Base-by-base conservation (phyloP, 805 yeast species). In the Ogataea zsoltii region DNA sequence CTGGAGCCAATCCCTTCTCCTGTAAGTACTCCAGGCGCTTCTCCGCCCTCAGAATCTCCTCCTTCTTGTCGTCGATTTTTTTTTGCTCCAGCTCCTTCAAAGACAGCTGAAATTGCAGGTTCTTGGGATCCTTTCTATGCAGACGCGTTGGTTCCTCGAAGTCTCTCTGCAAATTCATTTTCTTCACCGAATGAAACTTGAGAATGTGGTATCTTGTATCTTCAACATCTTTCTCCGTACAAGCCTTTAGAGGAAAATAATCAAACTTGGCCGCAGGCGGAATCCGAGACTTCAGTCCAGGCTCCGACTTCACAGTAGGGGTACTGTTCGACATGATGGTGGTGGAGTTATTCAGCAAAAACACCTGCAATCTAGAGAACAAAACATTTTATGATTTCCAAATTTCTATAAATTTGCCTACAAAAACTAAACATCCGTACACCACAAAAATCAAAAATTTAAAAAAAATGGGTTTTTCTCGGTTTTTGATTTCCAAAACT, bases 81-180 rank as follows among this genome's bases (percentile, higher is more conserved):
- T 83, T 76, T 42, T 75, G 78, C 42, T 85, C 92, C 54, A 86
- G 77, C 60, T 87, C 94, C 46, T 84, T 81, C 56, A 90, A 68
- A 2, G 91, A 82, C 55, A 89, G 71, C 64, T 89, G 95, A 60
- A 87, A 87, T 63, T 91, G 97, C 61, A 92, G 71, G 62, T 88
- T 88, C 59, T 89, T 80, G 1, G 99, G 97, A 65, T 92, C 98
- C 61, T 92, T 91, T 55, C 98, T 76, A 64, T 91, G 97, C 61
- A 92, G 70, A 56, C 97, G 72, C 15, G 91, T 83, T 0, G 99
- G 99, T 48, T 78, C 77, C 45, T 81, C 83, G 63, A 92, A 94
- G 50, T 82, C 82, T 29, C 71, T 68, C 32, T 72, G 67, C 10
- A 94, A 92, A 51, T 88, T 88, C 29, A 94, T 84, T 36, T 77